Evolutionary conservation across 345 rosid species (phyloP), one percentile per base, ranked within the genome.

Genomic region (Carallia pectinifolia): DNA sequence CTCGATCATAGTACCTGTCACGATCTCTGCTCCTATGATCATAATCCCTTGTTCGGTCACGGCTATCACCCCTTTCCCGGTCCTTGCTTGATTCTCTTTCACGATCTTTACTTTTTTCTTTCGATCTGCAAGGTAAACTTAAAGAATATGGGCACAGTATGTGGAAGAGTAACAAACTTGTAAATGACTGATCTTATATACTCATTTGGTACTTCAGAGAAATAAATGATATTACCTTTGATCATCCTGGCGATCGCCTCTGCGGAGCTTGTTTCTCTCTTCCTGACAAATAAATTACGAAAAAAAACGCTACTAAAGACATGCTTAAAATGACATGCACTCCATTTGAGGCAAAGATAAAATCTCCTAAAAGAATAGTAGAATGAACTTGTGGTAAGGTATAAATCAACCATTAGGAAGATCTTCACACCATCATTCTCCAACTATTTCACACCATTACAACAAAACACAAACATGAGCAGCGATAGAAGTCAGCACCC

Each of bases 21-120:
- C 88, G 89, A 69, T 94, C 98, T 75, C 90, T 85, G 80, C 92
- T 90, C 83, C 90, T 82, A 47, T 87, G 90, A 77, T 91, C 98
- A 78, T 82, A n/a, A 81, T 92, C 97, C 85, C 89, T 87, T 62
- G 87, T 92, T 54, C 71, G 82, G 48, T 94, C 98, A 78, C 87
- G 93, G 81, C 82, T 89, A 62, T 82, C 90, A 53, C 83, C 99
- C 34, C 71, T 81, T 30, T 84, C 93, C 61, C 30, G 82, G 73
- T 93, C 97, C 78, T 82, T 80, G 74, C 92, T 88, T 30, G 88
- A 65, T 84, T 85, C 96, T 69, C 88, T 81, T 31, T 89, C 83
- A 7, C 34, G 75, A 50, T 82, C 86, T 67, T 48, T 84, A 60
- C 89, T 91, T 75, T 77, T 82, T 71, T 95, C 98, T 78, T 88